Evolutionary conservation across 2,329 filamentous ascomycete species (phyloP), one percentile per base, ranked within the genome.

Genomic region (Fusarium incarnatum): DNA sequence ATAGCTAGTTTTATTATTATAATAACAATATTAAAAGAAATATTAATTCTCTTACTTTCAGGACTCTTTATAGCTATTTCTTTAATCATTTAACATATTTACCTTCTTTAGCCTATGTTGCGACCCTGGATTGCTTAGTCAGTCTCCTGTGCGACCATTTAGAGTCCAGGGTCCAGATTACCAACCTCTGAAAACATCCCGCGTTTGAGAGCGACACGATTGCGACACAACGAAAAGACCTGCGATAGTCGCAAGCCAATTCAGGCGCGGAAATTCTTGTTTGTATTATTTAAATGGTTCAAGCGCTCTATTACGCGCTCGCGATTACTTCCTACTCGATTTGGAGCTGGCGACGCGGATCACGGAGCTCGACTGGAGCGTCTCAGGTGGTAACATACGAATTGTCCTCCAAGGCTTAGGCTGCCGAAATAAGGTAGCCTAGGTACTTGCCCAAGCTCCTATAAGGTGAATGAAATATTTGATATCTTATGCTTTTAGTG

Each of bases 121-220:
- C 9, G n/a, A 50, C 32, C 22, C 6, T 10, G 32, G 3, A 15
- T 37, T 9, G 61, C 53, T 70, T 63, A 70, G 61, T 70, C 62
- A 67, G 48, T 20, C 0, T 27, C n/a, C 6, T 25, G 25, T 37
- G 20, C 16, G 5, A 7, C n/a, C 9, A 32, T 23, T 13, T 50
- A 50, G 22, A 50, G 11, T 25, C 4, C 9, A 30, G 25, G n/a
- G 42, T 22, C 20, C 15, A 18, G 13, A 20, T 16, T 18, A 16
- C 64, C 54, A 64, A 16, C 56, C 50, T 56, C 25, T 52, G 18
- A n/a, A 25, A 27, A 22, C 34, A 52, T 6, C 27, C 45, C 44
- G 55, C 32, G 30, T 28, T n/a, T 10, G 10, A 16, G 22, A 54
- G 49, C 4, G n/a, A 46, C 47, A 34, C 10, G 37, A 48, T 12